Percentiles rank a stretch among this genome's conserved stretches.
Conservation (phyloP, 2,329 filamentous ascomycete genomes). For the Nemania diffusa region DNA sequence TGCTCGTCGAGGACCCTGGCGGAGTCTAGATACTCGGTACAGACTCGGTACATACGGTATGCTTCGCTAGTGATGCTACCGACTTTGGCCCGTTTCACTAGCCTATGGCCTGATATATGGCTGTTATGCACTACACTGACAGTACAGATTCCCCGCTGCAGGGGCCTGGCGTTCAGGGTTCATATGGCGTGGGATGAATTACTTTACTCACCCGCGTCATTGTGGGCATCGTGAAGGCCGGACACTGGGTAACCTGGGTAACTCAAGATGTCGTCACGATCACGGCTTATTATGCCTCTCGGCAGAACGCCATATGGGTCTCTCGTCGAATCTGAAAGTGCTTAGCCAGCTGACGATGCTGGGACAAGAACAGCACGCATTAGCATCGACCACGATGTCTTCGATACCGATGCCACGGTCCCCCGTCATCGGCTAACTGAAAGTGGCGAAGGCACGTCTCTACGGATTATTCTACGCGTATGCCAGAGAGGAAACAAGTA, state of each 20-base stretch:
- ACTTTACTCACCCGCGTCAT: constrained; percentile 13
- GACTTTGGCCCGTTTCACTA: constrained; percentile 9
- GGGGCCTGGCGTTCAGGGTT: constrained; percentile 16
- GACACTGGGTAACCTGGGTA: not conserved
- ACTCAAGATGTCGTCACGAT: constrained; percentile 29
- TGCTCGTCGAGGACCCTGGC: constrained; percentile 36
- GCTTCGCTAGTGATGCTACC: constrained; percentile 30
- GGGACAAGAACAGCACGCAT: not conserved
- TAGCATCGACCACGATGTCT: constrained; percentile 10
- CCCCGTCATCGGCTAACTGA: constrained; percentile 17
- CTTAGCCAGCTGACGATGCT: constrained; percentile 7
- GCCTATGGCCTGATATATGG: constrained; percentile 27
- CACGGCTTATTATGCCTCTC: constrained; percentile 20
- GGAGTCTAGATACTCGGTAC: constrained; percentile 27
- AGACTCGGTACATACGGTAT: constrained; percentile 12
- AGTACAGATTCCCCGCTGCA: constrained; percentile 19
- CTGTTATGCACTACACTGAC: constrained; percentile 13
- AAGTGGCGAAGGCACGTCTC: constrained; percentile 8
- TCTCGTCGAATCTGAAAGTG: not conserved
- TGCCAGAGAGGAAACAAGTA: constrained; percentile 16
- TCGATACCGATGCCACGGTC: constrained; percentile 30
- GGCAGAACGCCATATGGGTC: not conserved
- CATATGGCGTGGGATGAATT: constrained; percentile 24
- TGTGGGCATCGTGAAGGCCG: constrained; percentile 18
- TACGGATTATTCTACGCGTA: constrained; percentile 23